Base-by-base conservation (phyloP, 106 monocot species). In the Vanilla planifolia region DNA sequence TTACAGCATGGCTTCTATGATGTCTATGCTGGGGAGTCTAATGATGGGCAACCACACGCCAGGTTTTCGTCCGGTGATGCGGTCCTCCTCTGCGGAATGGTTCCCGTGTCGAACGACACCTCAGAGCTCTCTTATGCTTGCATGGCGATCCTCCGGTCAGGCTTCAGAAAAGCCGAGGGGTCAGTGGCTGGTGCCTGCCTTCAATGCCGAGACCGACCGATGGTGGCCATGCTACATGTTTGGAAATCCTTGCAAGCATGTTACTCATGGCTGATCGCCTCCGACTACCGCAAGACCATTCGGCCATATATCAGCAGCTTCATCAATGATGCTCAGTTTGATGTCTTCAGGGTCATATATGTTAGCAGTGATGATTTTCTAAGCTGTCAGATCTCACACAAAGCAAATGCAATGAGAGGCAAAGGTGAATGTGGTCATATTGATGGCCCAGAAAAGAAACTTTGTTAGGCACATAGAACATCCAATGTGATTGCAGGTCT, bases 221-320 rank as follows among this genome's bases (percentile, higher is more conserved):
- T 68, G 52, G 75, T 75, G 42, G 53, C 60, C 2, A 45, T 17
- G 4, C 20, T 68, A 22, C 68, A 75, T 24, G 55, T 68, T 11
- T 75, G 75, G 75, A n/a, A 57, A 17, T 75, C 75, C 6, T 52
- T 75, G 17, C 21, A 26, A 39, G 75, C 39, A 3, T 75, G 75
- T 26, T 75, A 75, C 53, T 39, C 75, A 5, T 75, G 75, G 75
- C 55, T 75, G 6, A 4, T 75, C n/a, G 28, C 15, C 0, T 62
- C 67, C 13, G 68, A 57, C 5, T 53, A 62, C 43, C 16, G 62
- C 21, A 55, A 42, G 3, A 68, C 34, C 13, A 53, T 39, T 8
- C 5, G 14, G 3, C 67, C 75, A 3, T 75, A 51, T 25, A 33
- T 75, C 32, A 25, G 44, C 14, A 23, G 44, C 10, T 51, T 68